phyloP scores from a whole-genome alignment of 495 filamentous ascomycete genomes.

The Aspergillus coremiiformis region DNA sequence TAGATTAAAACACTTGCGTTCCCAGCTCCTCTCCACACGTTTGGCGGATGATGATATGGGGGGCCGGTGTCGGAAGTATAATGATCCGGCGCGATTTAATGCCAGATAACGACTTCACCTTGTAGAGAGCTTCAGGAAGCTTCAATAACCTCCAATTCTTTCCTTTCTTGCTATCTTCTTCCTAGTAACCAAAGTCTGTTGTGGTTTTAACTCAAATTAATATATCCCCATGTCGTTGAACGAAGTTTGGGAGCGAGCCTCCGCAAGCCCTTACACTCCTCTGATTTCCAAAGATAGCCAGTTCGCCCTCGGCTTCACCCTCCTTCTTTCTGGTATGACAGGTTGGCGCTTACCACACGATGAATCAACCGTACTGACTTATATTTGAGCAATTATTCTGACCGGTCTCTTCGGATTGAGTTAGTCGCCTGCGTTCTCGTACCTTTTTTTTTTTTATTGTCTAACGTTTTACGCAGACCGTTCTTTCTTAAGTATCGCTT shows the following conservation, averaged over 20 bases:
- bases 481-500: conserved; percentile 64
- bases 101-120: conserved; percentile 13
- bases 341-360: not conserved
- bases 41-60: conserved; percentile 6
- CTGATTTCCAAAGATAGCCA: conserved; percentile 75
- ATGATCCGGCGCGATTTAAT: conserved; percentile 15
- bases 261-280: conserved; percentile 74
- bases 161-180: not conserved
- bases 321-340: conserved; percentile 58
- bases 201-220: not conserved
- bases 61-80: conserved; percentile 9
- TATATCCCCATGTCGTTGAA: conserved; percentile 56
- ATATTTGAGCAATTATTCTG: conserved; percentile 46
- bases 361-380: conserved; percentile 8
- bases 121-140: not conserved
- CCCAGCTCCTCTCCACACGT: conserved; percentile 5
- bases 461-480: conserved; percentile 55
- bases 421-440: conserved; percentile 42
- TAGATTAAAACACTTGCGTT: not conserved
- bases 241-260: conserved; percentile 83
- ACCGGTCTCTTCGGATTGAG: conserved; percentile 75
- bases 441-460: too few species aligned
- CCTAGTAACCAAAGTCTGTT: conserved; percentile 1
- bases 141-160: not conserved
- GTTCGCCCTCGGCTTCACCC: conserved; percentile 70